phyloP scores from a whole-genome alignment of 768 basidiomycete species.

The Candolleomyces aberdarensis region DNA sequence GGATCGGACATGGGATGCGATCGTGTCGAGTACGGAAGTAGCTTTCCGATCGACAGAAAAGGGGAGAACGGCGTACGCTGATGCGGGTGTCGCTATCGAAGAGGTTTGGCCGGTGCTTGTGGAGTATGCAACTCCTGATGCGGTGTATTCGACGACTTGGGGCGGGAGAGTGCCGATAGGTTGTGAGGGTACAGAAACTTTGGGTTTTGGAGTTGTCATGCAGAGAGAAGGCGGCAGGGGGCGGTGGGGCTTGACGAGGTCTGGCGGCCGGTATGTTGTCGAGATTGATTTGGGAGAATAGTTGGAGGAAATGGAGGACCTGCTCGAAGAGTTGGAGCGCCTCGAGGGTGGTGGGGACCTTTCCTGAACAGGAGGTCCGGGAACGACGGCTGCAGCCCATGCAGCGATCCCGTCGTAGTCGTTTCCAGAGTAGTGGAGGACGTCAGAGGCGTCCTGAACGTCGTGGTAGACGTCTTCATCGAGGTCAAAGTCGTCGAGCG shows the following conservation, averaged over 20 bases:
- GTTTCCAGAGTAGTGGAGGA: slow-evolving; percentile 34
- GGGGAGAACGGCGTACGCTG: slow-evolving; percentile 17
- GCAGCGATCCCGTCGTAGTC: slow-evolving; percentile 43
- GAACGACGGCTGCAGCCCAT: slow-evolving; percentile 41
- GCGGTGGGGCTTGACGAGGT: slow-evolving; percentile 38
- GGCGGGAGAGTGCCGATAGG: slow-evolving; percentile 31
- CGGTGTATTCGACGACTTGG: slow-evolving; percentile 23
- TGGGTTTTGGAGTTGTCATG: slow-evolving; percentile 39
- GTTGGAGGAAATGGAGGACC: slow-evolving; percentile 10
- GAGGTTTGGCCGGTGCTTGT: slow-evolving; percentile 32
- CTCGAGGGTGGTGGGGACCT: neutral
- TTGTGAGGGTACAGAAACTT: slow-evolving; percentile 24
- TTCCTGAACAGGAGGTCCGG: slow-evolving; percentile 23
- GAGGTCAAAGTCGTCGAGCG: slow-evolving; percentile 22
- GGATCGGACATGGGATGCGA: slow-evolving; percentile 42
- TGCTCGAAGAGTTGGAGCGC: neutral
- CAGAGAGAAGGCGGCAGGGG: slow-evolving; percentile 49
- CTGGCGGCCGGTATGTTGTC: slow-evolving; percentile 27
- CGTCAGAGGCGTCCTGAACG: slow-evolving; percentile 11
- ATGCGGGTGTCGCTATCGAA: neutral
- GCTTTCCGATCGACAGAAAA: slow-evolving; percentile 22
- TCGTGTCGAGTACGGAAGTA: slow-evolving; percentile 32
- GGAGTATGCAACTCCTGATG: slow-evolving; percentile 18
- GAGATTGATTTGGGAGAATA: slow-evolving; percentile 18
- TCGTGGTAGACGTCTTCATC: slow-evolving; percentile 22